A percentile compares a stretch with the other conserved stretches of the same genome.
phyloP scores from a whole-genome alignment of 805 yeast species.

The Wickerhamomyces bovis region DNA sequence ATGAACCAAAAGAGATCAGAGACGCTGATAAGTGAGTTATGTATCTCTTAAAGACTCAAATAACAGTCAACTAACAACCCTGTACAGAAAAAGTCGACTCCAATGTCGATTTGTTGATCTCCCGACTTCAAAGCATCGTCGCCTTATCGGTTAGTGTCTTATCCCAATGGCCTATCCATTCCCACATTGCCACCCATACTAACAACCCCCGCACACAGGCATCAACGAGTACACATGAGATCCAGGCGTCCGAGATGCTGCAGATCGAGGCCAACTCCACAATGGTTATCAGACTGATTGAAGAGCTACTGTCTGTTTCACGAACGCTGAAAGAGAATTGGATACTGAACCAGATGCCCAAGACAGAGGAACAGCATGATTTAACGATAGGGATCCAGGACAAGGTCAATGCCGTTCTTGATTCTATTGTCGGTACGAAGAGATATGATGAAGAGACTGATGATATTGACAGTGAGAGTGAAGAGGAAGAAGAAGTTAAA shows the following conservation, averaged over 20 bases:
- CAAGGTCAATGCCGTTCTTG: slow-evolving; percentile 3
- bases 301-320: slow-evolving; percentile 45
- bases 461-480: slow-evolving; percentile 6
- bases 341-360: slow-evolving; percentile 49
- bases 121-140: slow-evolving; percentile 46
- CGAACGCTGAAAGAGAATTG: slow-evolving; percentile 47
- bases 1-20: slow-evolving; percentile 38
- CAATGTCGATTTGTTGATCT: slow-evolving; percentile 43
- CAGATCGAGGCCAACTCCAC: slow-evolving; percentile 51
- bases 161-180: no score
- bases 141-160: slow-evolving; percentile 31
- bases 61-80: not conserved
- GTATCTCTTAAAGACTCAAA: not conserved
- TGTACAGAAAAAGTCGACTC: slow-evolving; percentile 41
- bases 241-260: slow-evolving; percentile 43
- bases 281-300: slow-evolving; percentile 43
- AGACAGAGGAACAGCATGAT: slow-evolving; percentile 13
- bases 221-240: slow-evolving; percentile 27
- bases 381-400: slow-evolving; percentile 3
- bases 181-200: no score
- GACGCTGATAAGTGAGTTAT: slow-evolving; percentile 31
- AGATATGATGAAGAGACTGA: slow-evolving; percentile 10
- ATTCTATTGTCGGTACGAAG: slow-evolving; percentile 4
- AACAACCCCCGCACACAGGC: slow-evolving; percentile 4
- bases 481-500: not conserved